phyloP scores from a whole-genome alignment of 768 basidiomycete genomes.

The Cystobasidium tubakii region DNA sequence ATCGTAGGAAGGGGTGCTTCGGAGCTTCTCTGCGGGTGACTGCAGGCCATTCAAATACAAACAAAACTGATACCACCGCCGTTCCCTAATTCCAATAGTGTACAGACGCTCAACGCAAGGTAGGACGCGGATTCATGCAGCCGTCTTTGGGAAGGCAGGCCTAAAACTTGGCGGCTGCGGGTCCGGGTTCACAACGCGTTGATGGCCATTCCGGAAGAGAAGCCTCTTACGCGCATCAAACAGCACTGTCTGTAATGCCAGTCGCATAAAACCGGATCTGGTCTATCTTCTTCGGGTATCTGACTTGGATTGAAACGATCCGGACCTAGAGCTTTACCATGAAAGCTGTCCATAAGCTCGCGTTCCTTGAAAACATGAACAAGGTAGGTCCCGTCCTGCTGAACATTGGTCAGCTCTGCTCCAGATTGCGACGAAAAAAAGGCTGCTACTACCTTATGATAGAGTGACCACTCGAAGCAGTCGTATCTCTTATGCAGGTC shows the following conservation, averaged over 20 bases:
- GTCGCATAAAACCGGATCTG: constrained; percentile 4
- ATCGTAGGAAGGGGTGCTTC: too few species aligned
- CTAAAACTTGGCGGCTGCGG: too few species aligned
- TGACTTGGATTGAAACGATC: constrained; percentile 3
- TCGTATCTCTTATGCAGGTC: background rate
- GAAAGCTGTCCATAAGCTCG: background rate
- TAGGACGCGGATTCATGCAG: too few species aligned
- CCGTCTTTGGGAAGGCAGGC: too few species aligned
- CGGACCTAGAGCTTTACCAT: constrained; percentile 10
- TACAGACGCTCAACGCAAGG: too few species aligned
- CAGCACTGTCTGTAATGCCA: constrained; percentile 12
- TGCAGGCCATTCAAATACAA: too few species aligned
- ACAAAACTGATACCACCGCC: too few species aligned
- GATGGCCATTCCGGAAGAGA: constrained; percentile 7
- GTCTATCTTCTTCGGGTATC: background rate
- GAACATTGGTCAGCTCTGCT: background rate
- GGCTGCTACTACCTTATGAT: background rate
- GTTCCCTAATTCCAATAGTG: too few species aligned
- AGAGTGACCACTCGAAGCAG: background rate
- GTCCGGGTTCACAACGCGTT: background rate
- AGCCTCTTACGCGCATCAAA: constrained; percentile 1
- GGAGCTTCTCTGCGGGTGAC: too few species aligned
- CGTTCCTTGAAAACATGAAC: background rate
- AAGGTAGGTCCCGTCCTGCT: constrained; percentile 5
- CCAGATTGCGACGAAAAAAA: background rate